phyloP scores from a whole-genome alignment of 1,284 basidiomycete genomes.

The Ustilago nuda region DNA sequence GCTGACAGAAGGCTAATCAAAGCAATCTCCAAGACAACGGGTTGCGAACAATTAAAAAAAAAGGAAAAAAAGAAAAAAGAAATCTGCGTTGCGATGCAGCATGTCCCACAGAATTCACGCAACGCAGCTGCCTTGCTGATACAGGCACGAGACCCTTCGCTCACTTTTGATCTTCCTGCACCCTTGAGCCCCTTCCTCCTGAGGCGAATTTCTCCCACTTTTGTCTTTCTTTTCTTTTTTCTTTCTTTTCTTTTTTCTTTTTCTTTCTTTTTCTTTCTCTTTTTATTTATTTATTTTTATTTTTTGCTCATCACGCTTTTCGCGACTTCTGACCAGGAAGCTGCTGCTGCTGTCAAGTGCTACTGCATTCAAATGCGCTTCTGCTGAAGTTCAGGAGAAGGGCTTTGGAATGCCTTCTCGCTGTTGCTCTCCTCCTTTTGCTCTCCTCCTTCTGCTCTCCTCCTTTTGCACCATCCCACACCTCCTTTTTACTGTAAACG shows the following conservation, averaged over 20 bases:
- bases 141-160: constrained; percentile 1
- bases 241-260: too few relatives aligned
- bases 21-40: neutral
- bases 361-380: too few relatives aligned
- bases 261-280: too few relatives aligned
- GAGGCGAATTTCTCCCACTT: constrained; percentile 10
- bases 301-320: neutral
- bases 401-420: neutral
- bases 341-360: neutral
- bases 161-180: neutral
- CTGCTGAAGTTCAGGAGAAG: neutral
- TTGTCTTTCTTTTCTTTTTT: neutral
- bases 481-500: neutral
- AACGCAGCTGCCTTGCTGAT: constrained; percentile 8
- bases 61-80: neutral
- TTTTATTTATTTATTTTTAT: too few relatives aligned
- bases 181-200: constrained; percentile 2
- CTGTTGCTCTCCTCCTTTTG: neutral
- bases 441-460: neutral
- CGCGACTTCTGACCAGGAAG: neutral
- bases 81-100: neutral
- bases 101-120: constrained; percentile 12
- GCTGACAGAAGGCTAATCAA: constrained; percentile 5
- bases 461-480: too few relatives aligned
- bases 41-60: neutral